These are phyloP conservation scores for Hevea brasiliensis DNA, from an alignment of 345 rosid species.

Conservation along the genomic window DNA sequence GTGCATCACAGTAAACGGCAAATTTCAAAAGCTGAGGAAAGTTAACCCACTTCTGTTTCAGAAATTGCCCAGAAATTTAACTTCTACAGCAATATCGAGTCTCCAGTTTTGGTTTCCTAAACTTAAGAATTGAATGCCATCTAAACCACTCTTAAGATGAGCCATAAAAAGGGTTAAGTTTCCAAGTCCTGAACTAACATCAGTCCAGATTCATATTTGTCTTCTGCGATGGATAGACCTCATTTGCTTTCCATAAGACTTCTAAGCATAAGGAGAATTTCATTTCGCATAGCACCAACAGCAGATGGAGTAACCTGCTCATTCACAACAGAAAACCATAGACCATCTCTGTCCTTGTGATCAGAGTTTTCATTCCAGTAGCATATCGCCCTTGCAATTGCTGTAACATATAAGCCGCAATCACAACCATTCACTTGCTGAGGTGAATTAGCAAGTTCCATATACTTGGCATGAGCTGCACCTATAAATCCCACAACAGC, in stretches of 20 bases:
- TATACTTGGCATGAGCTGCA: constrained; percentile 35
- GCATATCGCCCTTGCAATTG: constrained; percentile 56
- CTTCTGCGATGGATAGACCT: not conserved
- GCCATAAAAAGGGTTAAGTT: not conserved
- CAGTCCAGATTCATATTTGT: not conserved
- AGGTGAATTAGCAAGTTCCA: constrained; percentile 52
- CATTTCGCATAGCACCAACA: constrained; percentile 50
- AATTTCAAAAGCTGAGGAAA: not conserved
- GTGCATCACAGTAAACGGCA: not conserved
- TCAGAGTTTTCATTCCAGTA: constrained; percentile 45
- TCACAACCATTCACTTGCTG: constrained; percentile 71
- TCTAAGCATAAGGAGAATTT: constrained; percentile 55
- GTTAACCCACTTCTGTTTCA: not conserved
- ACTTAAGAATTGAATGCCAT: not conserved
- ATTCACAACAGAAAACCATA: constrained; percentile 68
- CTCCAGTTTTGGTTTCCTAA: not conserved
- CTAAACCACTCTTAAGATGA: not conserved
- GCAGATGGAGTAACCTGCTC: constrained; percentile 52
- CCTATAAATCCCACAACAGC: constrained; percentile 44
- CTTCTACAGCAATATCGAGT: not conserved
- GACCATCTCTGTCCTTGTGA: constrained; percentile 25
- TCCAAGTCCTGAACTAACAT: not conserved
- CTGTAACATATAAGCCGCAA: constrained; percentile 67
- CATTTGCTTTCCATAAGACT: constrained; percentile 21
- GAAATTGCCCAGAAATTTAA: not conserved